These are phyloP conservation scores for Stenocarpella maydis DNA, from an alignment of 2,329 filamentous ascomycete species.

Conservation along the genomic window DNA sequence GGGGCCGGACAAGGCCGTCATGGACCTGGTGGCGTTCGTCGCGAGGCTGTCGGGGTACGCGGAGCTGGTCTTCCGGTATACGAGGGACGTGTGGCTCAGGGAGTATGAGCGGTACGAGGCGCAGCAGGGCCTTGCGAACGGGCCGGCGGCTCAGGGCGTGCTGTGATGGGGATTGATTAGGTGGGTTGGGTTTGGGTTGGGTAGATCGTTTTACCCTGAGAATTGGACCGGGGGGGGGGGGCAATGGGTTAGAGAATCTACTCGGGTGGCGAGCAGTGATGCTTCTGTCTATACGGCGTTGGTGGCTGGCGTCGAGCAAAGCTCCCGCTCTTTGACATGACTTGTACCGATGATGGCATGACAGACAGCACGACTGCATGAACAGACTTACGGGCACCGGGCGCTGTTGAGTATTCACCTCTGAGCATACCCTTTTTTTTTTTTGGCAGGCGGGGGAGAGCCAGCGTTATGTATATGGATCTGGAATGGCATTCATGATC, in stretches of 20 bases:
- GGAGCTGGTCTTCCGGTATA: slow-evolving; percentile 46
- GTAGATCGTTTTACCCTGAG: neutral
- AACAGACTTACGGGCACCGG: slow-evolving; percentile 1
- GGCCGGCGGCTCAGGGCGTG: neutral
- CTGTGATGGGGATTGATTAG: neutral
- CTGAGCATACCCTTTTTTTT: neutral
- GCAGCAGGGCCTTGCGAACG: slow-evolving; percentile 46
- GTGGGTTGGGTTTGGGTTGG: neutral
- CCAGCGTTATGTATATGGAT: slow-evolving; percentile 10
- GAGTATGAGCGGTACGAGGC: slow-evolving; percentile 67
- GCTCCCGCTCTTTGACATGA: neutral
- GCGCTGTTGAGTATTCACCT: neutral
- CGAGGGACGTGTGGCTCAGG: slow-evolving; percentile 60
- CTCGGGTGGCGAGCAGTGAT: neutral
- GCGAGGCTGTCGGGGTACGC: slow-evolving; percentile 56
- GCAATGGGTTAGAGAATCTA: neutral
- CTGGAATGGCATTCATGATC: slow-evolving; percentile 28
- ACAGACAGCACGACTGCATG: slow-evolving; percentile 10
- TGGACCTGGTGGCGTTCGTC: slow-evolving; percentile 61
- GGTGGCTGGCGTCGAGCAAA: slow-evolving; percentile 6
- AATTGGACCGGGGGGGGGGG: neutral
- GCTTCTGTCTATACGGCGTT: neutral
- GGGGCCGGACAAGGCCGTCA: slow-evolving; percentile 69
- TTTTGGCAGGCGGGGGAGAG: neutral
- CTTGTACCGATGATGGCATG: slow-evolving; percentile 20